phyloP scores from a whole-genome alignment of 73 alveolate species.

The Durusdinium trenchii region DNA sequence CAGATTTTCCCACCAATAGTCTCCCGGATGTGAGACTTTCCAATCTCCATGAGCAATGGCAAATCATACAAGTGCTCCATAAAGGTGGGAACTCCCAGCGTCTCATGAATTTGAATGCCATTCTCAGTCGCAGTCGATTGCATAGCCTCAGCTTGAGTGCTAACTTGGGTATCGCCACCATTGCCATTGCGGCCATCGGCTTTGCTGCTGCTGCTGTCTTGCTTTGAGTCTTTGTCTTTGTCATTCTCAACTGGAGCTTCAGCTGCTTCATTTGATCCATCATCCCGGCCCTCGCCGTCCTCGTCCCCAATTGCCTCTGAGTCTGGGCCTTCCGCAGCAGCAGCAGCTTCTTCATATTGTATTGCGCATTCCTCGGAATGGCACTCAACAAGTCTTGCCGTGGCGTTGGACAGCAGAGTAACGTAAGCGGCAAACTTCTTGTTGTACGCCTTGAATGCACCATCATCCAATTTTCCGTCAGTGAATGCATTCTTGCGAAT shows the following conservation, averaged over 20 bases:
- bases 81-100: not conserved
- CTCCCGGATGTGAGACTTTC: not conserved
- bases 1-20: not conserved
- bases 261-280: not conserved
- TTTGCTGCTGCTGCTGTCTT: too few relatives aligned
- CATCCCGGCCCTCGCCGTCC: not conserved
- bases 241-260: too few relatives aligned
- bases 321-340: not conserved
- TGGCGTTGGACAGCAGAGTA: not conserved
- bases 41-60: not conserved
- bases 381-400: not conserved
- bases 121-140: not conserved
- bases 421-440: not conserved
- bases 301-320: not conserved
- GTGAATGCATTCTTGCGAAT: not conserved
- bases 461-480: not conserved
- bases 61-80: not conserved
- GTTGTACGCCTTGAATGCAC: not conserved
- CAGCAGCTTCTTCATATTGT: not conserved
- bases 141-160: too few relatives aligned
- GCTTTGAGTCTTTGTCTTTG: too few relatives aligned
- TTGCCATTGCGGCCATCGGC: too few relatives aligned
- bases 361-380: not conserved
- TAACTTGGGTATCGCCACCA: too few relatives aligned
- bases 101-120: not conserved